Evolutionary conservation across 495 filamentous ascomycete genomes (phyloP).

Genomic region (Parmelia sp.): DNA sequence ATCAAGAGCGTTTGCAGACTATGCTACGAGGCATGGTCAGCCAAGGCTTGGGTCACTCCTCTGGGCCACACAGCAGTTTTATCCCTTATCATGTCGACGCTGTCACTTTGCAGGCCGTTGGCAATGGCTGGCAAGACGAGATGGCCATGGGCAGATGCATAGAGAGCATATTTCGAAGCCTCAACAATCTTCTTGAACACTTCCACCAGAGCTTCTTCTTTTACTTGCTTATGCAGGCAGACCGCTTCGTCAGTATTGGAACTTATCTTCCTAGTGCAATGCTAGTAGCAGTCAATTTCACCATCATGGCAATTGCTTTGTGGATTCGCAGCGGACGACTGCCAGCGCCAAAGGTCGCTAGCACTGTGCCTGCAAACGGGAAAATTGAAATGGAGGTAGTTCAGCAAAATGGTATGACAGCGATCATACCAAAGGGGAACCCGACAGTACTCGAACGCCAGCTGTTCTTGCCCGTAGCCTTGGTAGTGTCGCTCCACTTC

Average conservation of each 20-base stretch:
- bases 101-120: conserved; percentile 82
- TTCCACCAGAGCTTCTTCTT: conserved; percentile 99
- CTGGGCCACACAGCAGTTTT: conserved; percentile 87
- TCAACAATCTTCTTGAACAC: conserved; percentile 96
- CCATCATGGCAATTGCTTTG: conserved; percentile 85
- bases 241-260: conserved; percentile 94
- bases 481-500: conserved; percentile 66
- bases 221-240: conserved; percentile 83
- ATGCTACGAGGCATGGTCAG: conserved; percentile 91
- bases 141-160: conserved; percentile 87
- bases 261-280: conserved; percentile 96
- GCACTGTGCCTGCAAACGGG: conserved; percentile 27
- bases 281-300: conserved; percentile 89
- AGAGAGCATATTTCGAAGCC: conserved; percentile 79
- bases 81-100: conserved; percentile 98
- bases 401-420: conserved; percentile 30
- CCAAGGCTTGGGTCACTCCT: conserved; percentile 83
- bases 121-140: conserved; percentile 92
- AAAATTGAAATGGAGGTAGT: conserved; percentile 29
- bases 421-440: conserved; percentile 32
- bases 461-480: conserved; percentile 67
- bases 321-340: conserved; percentile 78
- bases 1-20: conserved; percentile 74
- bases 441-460: conserved; percentile 53
- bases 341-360: conserved; percentile 22